These are phyloP conservation scores for Terana coerulea DNA, from an alignment of 768 basidiomycete species.

Conservation along the genomic window DNA sequence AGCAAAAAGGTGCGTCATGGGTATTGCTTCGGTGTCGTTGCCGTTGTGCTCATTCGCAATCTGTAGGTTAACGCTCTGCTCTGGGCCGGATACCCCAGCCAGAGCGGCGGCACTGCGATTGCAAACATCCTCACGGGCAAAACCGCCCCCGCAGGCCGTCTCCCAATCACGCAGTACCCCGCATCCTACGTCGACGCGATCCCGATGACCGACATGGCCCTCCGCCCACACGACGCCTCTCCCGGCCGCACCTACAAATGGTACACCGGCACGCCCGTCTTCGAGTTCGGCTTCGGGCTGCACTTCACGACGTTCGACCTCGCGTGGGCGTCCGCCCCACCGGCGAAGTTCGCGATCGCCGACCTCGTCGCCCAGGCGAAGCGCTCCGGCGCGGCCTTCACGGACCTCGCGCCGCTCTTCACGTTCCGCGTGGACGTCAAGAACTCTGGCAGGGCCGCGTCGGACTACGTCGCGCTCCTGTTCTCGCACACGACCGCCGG, in stretches of 20 bases:
- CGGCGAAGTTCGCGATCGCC: constrained; percentile 37
- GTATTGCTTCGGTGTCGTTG: too few relatives aligned
- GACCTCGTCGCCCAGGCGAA: constrained; percentile 29
- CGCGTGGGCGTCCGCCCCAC: constrained; percentile 34
- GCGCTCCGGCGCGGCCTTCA: constrained; percentile 16
- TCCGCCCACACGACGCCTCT: constrained; percentile 44
- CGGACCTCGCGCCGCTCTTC: constrained; percentile 44
- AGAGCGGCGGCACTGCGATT: constrained; percentile 50
- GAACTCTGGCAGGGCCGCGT: constrained; percentile 45
- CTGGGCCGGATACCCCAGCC: constrained; percentile 58
- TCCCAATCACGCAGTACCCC: constrained; percentile 52
- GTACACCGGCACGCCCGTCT: constrained; percentile 49
- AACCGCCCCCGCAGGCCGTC: constrained; percentile 50
- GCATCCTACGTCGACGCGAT: constrained; percentile 43
- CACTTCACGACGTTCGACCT: constrained; percentile 50
- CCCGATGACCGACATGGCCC: constrained; percentile 55
- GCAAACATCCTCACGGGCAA: constrained; percentile 51
- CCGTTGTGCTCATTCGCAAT: neutral
- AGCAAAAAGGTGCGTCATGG: constrained; percentile 35
- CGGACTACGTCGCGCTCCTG: constrained; percentile 53
- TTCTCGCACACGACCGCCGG: constrained; percentile 47
- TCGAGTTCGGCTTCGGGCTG: constrained; percentile 50
- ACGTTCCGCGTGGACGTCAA: constrained; percentile 45
- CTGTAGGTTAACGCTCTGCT: constrained; percentile 47
- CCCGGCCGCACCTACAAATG: constrained; percentile 59